Percentiles rank a stretch among this genome's conserved stretches.
phyloP scores from a whole-genome alignment of 495 filamentous ascomycete species.

The Oleoguttula mirabilis region DNA sequence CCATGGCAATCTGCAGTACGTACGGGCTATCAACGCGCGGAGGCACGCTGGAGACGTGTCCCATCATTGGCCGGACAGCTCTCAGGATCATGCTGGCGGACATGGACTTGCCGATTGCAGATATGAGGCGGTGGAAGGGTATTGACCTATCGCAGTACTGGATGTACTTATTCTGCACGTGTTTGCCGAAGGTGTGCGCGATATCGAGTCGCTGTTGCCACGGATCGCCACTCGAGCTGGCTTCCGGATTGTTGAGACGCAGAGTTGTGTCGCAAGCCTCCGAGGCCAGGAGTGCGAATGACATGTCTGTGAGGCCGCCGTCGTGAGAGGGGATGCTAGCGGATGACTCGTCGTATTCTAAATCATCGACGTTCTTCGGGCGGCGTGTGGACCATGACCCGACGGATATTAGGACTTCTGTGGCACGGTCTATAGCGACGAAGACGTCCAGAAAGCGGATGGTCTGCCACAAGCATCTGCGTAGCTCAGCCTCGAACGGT shows the following conservation, averaged over 20 bases:
- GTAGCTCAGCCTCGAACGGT: slow-evolving; percentile 15
- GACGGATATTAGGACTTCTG: slow-evolving; percentile 4
- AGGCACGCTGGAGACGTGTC: slow-evolving; percentile 8
- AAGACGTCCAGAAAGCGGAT: slow-evolving; percentile 18
- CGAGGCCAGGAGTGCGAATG: slow-evolving; percentile 6
- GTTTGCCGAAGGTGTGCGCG: slow-evolving; percentile 3
- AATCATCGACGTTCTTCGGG: slow-evolving; percentile 14
- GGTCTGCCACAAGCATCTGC: slow-evolving; percentile 13
- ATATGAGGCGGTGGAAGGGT: slow-evolving; percentile 13
- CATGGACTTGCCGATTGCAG: slow-evolving; percentile 7
- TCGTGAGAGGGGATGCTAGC: slow-evolving; percentile 9
- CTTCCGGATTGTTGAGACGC: slow-evolving; percentile 5
- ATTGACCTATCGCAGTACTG: slow-evolving; percentile 9
- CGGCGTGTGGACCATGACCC: slow-evolving; percentile 7
- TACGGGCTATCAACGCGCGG: slow-evolving; percentile 17
- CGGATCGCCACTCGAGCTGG: slow-evolving; percentile 3
- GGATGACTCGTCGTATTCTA: slow-evolving; percentile 17
- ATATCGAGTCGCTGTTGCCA: slow-evolving; percentile 16
- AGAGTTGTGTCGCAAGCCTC: not conserved
- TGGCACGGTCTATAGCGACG: slow-evolving; percentile 12
- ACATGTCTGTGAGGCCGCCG: slow-evolving; percentile 16
- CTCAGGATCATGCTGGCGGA: slow-evolving; percentile 4
- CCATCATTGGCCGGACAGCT: slow-evolving; percentile 13
- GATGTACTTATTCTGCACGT: slow-evolving; percentile 7
- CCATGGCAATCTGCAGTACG: slow-evolving; percentile 11